These are phyloP conservation scores for Kodamaea neixiangensis DNA, from an alignment of 805 yeast genomes.

Conservation along the genomic window DNA sequence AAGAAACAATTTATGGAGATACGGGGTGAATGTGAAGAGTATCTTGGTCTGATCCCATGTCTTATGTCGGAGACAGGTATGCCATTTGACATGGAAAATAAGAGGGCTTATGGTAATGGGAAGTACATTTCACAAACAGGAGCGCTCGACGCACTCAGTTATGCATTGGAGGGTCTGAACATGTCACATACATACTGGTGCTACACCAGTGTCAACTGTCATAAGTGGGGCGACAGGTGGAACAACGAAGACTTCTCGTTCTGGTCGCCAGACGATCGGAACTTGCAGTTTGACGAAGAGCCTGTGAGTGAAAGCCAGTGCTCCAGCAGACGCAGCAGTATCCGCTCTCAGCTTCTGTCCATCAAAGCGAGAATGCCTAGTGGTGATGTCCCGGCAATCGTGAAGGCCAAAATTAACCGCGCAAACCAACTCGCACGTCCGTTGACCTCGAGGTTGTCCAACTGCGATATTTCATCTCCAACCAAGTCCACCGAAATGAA, in stretches of 20 bases:
- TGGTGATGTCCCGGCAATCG: constrained; percentile 3
- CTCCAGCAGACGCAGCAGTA: constrained; percentile 12
- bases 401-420: constrained; percentile 4
- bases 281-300: constrained; percentile 21
- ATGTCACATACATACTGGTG: constrained; percentile 85
- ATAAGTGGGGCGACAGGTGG: constrained; percentile 90
- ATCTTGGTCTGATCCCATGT: constrained; percentile 72
- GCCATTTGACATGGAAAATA: constrained; percentile 93
- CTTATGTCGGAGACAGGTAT: constrained; percentile 94
- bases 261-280: constrained; percentile 69
- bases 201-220: constrained; percentile 70
- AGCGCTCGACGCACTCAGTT: constrained; percentile 81
- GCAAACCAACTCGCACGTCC: not conserved
- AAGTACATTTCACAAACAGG: constrained; percentile 71
- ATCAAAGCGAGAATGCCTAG: constrained; percentile 4
- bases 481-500: not conserved
- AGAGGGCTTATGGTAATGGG: constrained; percentile 65
- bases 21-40: constrained; percentile 58
- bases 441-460: not conserved
- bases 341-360: constrained; percentile 5
- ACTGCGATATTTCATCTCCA: not conserved
- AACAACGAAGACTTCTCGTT: constrained; percentile 92
- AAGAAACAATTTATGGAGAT: constrained; percentile 68
- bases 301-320: constrained; percentile 5
- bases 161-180: constrained; percentile 73